phyloP scores from a whole-genome alignment of 306 rosid species.

The Rosa persica region DNA sequence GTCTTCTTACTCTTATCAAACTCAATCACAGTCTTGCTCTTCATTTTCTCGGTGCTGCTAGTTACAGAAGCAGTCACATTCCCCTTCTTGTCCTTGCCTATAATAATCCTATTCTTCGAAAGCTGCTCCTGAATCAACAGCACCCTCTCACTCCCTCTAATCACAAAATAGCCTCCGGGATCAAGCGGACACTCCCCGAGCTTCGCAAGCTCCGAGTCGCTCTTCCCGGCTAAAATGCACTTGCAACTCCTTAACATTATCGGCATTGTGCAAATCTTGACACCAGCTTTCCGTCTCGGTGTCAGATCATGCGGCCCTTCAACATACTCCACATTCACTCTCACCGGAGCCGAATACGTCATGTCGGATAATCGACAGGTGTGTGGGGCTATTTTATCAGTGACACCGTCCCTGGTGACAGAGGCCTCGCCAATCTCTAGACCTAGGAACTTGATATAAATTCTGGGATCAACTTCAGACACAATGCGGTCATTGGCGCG shows the following conservation, averaged over 20 bases:
- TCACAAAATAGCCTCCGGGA: constrained; percentile 90
- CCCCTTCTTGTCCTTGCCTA: constrained; percentile 83
- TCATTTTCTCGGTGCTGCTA: constrained; percentile 65
- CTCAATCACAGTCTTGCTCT: constrained; percentile 71
- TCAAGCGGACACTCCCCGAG: constrained; percentile 91
- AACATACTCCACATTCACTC: neutral
- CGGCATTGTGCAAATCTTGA: neutral
- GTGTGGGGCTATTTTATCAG: neutral
- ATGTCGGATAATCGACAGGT: neutral
- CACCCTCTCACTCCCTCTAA: constrained; percentile 95
- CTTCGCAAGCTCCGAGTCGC: neutral
- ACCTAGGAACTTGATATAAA: neutral
- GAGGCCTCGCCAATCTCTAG: neutral
- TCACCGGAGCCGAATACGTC: neutral
- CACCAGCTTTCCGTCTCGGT: neutral
- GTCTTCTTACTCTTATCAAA: constrained; percentile 69
- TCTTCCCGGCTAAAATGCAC: neutral
- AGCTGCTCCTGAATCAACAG: constrained; percentile 92
- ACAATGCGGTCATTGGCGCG: neutral
- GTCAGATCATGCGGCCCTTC: neutral
- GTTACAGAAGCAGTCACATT: constrained; percentile 87
- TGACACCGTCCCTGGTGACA: neutral
- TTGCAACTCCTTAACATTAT: neutral
- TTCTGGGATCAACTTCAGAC: neutral
- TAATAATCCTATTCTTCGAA: constrained; percentile 87